Conservation (phyloP, 345 rosid genomes). For the Iberis pinnata region DNA sequence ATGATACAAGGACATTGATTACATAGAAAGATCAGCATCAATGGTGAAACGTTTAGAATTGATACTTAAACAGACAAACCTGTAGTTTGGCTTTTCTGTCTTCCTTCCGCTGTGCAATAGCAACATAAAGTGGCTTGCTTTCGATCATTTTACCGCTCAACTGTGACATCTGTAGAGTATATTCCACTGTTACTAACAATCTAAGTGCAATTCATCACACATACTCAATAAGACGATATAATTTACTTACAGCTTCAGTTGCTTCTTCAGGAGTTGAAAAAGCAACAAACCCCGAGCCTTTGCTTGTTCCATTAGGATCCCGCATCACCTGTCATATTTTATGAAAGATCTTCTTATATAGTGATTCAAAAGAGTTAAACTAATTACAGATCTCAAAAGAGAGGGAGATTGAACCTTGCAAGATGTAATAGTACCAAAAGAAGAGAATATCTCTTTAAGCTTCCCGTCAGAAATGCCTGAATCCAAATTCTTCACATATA, state of each 20-base stretch:
- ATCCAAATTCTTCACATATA: conserved; percentile 80
- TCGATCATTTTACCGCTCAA: conserved; percentile 34
- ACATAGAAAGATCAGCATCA: too few species aligned
- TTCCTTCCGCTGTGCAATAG: conserved; percentile 33
- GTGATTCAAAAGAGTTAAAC: too few species aligned
- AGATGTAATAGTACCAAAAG: conserved; percentile 72
- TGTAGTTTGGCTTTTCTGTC: conserved; percentile 32
- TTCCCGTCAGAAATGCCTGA: conserved; percentile 76
- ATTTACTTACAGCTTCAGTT: conserved; percentile 61
- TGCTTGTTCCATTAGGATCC: conserved; percentile 67
- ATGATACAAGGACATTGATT: too few species aligned
- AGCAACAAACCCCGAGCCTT: conserved; percentile 79
- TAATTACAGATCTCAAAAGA: not conserved
- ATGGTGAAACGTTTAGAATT: not conserved
- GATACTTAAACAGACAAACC: conserved; percentile 15
- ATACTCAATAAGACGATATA: not conserved
- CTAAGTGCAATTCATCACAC: not conserved
- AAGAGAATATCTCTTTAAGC: conserved; percentile 71
- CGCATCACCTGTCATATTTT: conserved; percentile 60
- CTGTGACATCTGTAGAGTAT: conserved; percentile 23
- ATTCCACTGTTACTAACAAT: not conserved
- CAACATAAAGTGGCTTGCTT: conserved; percentile 33
- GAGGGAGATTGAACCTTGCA: conserved; percentile 52
- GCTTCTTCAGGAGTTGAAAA: conserved; percentile 81
- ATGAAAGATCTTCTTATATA: not conserved